These are phyloP conservation scores for Phialophora expanda DNA, from an alignment of 2,329 filamentous ascomycete genomes.

Conservation along the genomic window DNA sequence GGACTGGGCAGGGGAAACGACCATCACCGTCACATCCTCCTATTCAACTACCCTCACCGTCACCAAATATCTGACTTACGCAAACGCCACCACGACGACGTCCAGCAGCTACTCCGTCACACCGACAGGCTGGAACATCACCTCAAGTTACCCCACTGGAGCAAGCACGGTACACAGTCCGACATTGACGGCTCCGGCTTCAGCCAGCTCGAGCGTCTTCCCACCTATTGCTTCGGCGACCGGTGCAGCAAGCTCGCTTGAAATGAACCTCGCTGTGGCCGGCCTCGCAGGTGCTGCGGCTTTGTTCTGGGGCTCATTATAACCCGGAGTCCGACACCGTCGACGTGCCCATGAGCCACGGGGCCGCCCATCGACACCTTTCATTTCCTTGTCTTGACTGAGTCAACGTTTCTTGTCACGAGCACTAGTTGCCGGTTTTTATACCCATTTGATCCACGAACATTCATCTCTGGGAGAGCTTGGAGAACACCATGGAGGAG, in stretches of 20 bases:
- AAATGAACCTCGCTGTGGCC: conserved; percentile 33
- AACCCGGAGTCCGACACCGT: conserved; percentile 13
- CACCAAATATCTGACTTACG: conserved; percentile 34
- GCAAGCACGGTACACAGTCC: conserved; percentile 24
- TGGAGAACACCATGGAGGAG: conserved; percentile 16
- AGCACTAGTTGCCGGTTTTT: conserved; percentile 33
- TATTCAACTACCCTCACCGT: conserved; percentile 34
- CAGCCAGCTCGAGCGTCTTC: conserved; percentile 17
- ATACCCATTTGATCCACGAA: conserved; percentile 14
- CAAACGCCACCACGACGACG: conserved; percentile 25
- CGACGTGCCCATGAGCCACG: conserved; percentile 19
- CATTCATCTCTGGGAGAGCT: conserved; percentile 33
- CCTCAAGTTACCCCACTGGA: conserved; percentile 8
- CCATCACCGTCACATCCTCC: conserved; percentile 31
- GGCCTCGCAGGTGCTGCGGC: conserved; percentile 36
- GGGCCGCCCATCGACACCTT: conserved; percentile 20
- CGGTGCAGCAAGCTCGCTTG: conserved; percentile 30
- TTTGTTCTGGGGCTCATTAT: conserved; percentile 35
- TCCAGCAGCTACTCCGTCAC: conserved; percentile 13
- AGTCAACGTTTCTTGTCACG: conserved; percentile 29
- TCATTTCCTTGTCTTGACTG: conserved; percentile 32
- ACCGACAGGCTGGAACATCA: conserved; percentile 27
- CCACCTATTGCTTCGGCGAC: conserved; percentile 32
- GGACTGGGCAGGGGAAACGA: conserved; percentile 28
- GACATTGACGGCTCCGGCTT: conserved; percentile 24